These are phyloP conservation scores for Akanthomyces dipterigenus DNA, from an alignment of 2,329 filamentous ascomycete genomes.

Conservation along the genomic window DNA sequence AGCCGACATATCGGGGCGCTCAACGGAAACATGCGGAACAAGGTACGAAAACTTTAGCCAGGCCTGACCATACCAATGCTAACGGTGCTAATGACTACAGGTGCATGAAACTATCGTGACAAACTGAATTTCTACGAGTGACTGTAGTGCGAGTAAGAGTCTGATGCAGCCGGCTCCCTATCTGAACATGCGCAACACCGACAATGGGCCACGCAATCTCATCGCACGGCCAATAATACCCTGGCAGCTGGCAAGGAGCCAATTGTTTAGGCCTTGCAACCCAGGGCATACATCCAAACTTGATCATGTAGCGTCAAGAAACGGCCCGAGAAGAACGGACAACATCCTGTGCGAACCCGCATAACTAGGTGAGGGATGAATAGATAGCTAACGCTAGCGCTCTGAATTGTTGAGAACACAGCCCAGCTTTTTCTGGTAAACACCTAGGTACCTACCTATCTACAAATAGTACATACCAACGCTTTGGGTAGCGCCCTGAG, in stretches of 20 bases:
- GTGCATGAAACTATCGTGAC: not conserved
- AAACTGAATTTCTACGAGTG: not conserved
- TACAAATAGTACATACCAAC: no score
- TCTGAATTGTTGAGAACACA: not conserved
- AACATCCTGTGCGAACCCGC: not conserved
- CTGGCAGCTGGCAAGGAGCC: not conserved
- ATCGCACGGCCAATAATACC: not conserved
- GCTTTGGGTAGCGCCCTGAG: not conserved
- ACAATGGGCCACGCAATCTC: not conserved
- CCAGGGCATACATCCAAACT: not conserved
- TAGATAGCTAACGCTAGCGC: not conserved
- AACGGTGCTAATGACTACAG: not conserved
- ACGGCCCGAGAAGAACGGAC: not conserved
- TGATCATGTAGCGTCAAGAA: not conserved
- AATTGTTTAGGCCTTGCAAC: no score
- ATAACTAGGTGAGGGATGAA: not conserved
- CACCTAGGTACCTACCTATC: not conserved
- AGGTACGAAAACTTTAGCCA: conserved; percentile 6
- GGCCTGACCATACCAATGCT: not conserved
- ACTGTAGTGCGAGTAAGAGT: not conserved
- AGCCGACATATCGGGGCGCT: not conserved
- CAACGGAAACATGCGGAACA: conserved; percentile 13
- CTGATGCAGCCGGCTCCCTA: not conserved
- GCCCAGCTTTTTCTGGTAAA: not conserved
- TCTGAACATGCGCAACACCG: not conserved